Evolutionary conservation across 2,329 filamentous ascomycete species (phyloP).

Genomic region (Leptosphaerulina australis): DNA sequence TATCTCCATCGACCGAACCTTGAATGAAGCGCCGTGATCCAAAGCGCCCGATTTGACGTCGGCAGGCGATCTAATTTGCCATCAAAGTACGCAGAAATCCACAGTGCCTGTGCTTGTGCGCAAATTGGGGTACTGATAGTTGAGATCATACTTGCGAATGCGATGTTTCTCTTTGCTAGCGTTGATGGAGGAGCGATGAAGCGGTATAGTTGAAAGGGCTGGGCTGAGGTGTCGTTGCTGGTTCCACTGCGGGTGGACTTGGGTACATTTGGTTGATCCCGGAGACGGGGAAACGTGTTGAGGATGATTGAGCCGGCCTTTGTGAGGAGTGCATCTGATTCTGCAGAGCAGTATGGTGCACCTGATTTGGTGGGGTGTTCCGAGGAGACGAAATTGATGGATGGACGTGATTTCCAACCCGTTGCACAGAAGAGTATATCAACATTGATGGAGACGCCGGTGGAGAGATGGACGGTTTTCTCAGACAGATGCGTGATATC

Average conservation of each 20-base stretch:
- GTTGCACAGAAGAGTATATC: constrained; percentile 63
- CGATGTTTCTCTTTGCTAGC: constrained; percentile 17
- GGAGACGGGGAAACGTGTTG: constrained; percentile 14
- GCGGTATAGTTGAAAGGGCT: constrained; percentile 49
- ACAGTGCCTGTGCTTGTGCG: constrained; percentile 51
- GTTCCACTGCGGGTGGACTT: constrained; percentile 13
- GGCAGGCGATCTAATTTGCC: constrained; percentile 50
- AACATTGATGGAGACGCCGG: constrained; percentile 52
- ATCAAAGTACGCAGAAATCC: constrained; percentile 67
- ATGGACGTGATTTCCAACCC: constrained; percentile 55
- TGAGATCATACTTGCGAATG: constrained; percentile 39
- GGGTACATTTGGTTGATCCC: constrained; percentile 10
- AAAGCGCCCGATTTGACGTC: constrained; percentile 20
- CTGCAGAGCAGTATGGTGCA: constrained; percentile 46
- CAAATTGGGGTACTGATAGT: constrained; percentile 47
- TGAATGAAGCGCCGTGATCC: constrained; percentile 66
- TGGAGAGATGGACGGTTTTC: constrained; percentile 55
- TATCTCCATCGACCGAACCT: constrained; percentile 57
- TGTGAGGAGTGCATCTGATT: constrained; percentile 31
- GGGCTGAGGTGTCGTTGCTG: constrained; percentile 14
- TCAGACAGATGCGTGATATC: constrained; percentile 61
- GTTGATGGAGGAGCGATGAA: constrained; percentile 50
- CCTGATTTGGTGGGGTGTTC: constrained; percentile 48
- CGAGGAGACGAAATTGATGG: constrained; percentile 13
- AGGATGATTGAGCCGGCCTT: constrained; percentile 38